Percentiles rank a stretch among this genome's conserved stretches.
Conservation (phyloP, 225 moss, liverwort and hornwort species). For the Marchantia paleacea region DNA sequence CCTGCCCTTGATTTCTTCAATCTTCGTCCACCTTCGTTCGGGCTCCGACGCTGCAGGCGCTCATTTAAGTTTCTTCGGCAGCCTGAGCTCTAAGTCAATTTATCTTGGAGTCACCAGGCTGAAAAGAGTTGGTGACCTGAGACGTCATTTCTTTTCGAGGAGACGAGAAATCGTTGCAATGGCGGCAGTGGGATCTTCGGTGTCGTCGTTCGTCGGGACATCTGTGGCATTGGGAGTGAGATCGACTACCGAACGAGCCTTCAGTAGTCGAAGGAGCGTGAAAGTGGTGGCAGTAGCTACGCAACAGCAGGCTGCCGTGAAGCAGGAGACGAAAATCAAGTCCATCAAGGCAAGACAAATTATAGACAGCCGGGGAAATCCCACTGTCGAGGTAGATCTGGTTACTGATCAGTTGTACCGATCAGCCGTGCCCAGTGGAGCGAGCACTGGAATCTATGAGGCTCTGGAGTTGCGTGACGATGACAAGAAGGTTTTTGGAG, state of each 20-base stretch:
- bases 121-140: neutral
- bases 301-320: slow-evolving; percentile 29
- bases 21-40: too few relatives aligned
- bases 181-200: slow-evolving; percentile 27
- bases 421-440: slow-evolving; percentile 59
- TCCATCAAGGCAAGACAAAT: slow-evolving; percentile 54
- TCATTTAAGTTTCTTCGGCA: neutral
- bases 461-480: slow-evolving; percentile 53
- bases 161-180: slow-evolving; percentile 10
- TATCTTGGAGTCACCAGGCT: neutral
- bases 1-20: neutral
- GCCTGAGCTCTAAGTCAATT: neutral
- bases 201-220: slow-evolving; percentile 29
- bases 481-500: slow-evolving; percentile 48
- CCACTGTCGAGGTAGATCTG: slow-evolving; percentile 58
- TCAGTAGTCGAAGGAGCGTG: slow-evolving; percentile 15
- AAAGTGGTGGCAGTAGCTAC: slow-evolving; percentile 40
- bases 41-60: too few relatives aligned
- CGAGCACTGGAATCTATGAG: slow-evolving; percentile 61
- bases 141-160: neutral
- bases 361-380: slow-evolving; percentile 59
- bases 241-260: slow-evolving; percentile 3
- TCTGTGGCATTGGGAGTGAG: slow-evolving; percentile 8
- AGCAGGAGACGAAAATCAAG: slow-evolving; percentile 39
- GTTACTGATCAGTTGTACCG: slow-evolving; percentile 45